Evolutionary conservation across 2,329 filamentous ascomycete genomes (phyloP).

Genomic region (Claviceps humidiphila): DNA sequence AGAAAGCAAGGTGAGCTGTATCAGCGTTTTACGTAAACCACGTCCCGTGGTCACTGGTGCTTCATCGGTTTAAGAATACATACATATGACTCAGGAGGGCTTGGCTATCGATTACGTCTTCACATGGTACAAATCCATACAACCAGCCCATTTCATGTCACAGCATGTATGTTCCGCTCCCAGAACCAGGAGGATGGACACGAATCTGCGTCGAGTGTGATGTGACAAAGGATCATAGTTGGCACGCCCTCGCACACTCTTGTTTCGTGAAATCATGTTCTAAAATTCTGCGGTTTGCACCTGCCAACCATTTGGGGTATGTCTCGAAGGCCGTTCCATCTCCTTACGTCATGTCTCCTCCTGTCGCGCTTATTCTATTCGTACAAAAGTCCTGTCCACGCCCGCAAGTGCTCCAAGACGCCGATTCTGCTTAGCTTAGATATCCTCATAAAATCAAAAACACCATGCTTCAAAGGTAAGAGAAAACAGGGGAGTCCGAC

Average conservation of each 20-base stretch:
- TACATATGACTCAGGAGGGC: too few species aligned
- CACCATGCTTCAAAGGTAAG: not conserved
- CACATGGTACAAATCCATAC: too few species aligned
- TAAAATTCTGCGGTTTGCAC: not conserved
- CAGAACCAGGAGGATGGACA: not conserved
- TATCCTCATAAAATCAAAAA: not conserved
- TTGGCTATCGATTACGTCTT: too few species aligned
- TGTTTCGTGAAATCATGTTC: not conserved
- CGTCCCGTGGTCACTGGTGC: too few species aligned
- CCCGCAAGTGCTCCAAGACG: not conserved
- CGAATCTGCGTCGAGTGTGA: too few species aligned
- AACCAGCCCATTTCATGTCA: too few species aligned
- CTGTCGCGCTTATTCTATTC: not conserved
- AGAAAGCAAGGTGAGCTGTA: too few species aligned
- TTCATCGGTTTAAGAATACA: too few species aligned
- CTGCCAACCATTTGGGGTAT: too few species aligned
- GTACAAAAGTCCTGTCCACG: not conserved
- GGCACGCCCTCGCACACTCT: not conserved
- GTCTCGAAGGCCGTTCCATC: not conserved
- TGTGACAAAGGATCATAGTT: too few species aligned
- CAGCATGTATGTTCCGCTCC: not conserved
- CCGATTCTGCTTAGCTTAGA: not conserved
- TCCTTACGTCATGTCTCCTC: not conserved
- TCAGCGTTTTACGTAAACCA: too few species aligned
- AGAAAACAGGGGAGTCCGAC: not conserved